phyloP scores from a whole-genome alignment of 2,329 filamentous ascomycete species.

The Verticillium nonalfalfae region DNA sequence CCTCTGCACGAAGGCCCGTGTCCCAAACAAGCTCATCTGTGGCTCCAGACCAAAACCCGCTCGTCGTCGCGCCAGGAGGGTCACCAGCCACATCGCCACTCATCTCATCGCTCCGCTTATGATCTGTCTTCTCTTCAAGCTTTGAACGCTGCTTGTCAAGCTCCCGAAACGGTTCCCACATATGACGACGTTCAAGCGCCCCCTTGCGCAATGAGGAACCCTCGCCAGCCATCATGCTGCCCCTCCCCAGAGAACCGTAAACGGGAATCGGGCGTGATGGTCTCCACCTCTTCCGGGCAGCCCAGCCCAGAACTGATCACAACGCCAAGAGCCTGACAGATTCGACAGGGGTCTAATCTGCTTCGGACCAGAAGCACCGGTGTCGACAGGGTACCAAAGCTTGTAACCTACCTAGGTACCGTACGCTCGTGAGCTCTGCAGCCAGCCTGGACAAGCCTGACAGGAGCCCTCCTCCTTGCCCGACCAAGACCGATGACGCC shows the following conservation, averaged over 20 bases:
- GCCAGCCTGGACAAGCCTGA: background rate
- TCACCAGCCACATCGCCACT: background rate
- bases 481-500: constrained; percentile 13
- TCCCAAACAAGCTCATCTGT: background rate
- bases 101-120: background rate
- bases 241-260: background rate
- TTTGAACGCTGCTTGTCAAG: background rate
- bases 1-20: background rate
- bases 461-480: background rate
- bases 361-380: constrained; percentile 8
- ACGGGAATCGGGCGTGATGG: background rate
- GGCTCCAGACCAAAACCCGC: background rate
- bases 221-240: background rate
- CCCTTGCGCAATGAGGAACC: background rate
- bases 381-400: constrained; percentile 4
- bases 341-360: background rate
- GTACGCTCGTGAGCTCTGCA: background rate
- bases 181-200: background rate
- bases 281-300: background rate
- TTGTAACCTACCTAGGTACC: background rate
- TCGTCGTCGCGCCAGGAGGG: background rate
- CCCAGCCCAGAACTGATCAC: too few species aligned
- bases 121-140: background rate
- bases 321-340: background rate
- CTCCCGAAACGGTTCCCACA: background rate